Base-by-base conservation (phyloP, 768 basidiomycete species). In the Artomyces pyxidatus region DNA sequence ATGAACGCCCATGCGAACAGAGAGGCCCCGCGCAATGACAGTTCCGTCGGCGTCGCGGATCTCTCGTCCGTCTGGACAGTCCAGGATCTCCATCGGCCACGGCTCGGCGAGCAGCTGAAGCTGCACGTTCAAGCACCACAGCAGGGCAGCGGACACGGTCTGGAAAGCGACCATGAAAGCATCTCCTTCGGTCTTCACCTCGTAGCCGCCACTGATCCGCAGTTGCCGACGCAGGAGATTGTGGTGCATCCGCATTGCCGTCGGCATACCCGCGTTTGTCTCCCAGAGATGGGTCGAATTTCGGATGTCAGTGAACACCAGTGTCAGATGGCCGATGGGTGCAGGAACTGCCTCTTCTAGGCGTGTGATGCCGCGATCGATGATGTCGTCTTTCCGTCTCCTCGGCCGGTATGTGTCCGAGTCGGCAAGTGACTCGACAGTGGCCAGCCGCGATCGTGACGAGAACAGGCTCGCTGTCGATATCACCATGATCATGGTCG, bases 121-220 rank as follows among this genome's bases (percentile, higher is more conserved):
- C 63, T 98, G 96, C 16, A 93, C 87, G 26, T 78, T 81, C 59
- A 96, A 71, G 56, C 85, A 85, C 88, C 91, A 99, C 74, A 91
- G 83, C 16, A 97, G 67, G 0, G 91, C 96, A 0, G 87, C 76
- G 2, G 91, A 73, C 11, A 91, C 78, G 2, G 83, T 88, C 2
- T 90, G 88, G 76, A 99, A 99, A 19, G 95, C 91, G 46, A 93
- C 93, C 88, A 99, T 94, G 73, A 99, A 99, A 0, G 95, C 83
- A 60, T 98, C 96, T 25, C 96, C 96, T 82, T 99, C 96, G 10
- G 96, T 99, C 69, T 99, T 99, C 61, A 98, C 95, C 68, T 97
- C 92, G 65, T 98, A 99, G 1, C 96, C 96, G 25, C 93, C 93
- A 59, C 93, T 94, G 37, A 86, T 73, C 25, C 95, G 81, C 27